phyloP scores from a whole-genome alignment of 176 grass and related monocot species.

The Oryza brachyantha region DNA sequence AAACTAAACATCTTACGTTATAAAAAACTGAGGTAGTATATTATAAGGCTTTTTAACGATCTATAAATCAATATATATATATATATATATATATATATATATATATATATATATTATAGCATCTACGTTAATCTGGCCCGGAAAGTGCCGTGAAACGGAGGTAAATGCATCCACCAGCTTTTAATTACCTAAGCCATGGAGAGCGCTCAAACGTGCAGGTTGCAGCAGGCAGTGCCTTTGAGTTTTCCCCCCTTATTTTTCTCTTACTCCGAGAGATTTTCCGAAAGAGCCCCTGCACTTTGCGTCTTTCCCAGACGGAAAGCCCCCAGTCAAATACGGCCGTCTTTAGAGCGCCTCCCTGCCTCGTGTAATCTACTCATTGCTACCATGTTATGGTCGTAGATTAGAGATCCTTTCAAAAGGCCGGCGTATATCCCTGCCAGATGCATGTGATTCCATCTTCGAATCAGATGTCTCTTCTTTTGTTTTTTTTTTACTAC shows the following conservation, averaged over 20 bases:
- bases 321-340: constrained; percentile 30
- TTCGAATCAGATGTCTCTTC: constrained; percentile 18
- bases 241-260: too few relatives aligned
- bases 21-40: too few relatives aligned
- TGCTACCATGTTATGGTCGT: constrained; percentile 6
- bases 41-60: too few relatives aligned
- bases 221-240: neutral
- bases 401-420: constrained; percentile 34
- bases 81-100: too few relatives aligned
- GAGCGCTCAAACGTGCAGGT: neutral
- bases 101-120: too few relatives aligned
- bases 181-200: neutral
- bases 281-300: constrained; percentile 17
- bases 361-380: constrained; percentile 36
- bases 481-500: too few relatives aligned
- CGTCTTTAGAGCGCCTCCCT: too few relatives aligned
- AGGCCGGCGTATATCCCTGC: constrained; percentile 27
- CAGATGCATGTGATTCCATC: constrained; percentile 30
- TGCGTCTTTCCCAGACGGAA: constrained; percentile 26
- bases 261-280: constrained; percentile 13
- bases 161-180: neutral
- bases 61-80: too few relatives aligned
- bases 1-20: too few relatives aligned
- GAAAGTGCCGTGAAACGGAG: too few relatives aligned
- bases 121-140: too few relatives aligned